Base-by-base conservation (phyloP, 2,329 filamentous ascomycete genomes). In the Beauveria sp. region DNA sequence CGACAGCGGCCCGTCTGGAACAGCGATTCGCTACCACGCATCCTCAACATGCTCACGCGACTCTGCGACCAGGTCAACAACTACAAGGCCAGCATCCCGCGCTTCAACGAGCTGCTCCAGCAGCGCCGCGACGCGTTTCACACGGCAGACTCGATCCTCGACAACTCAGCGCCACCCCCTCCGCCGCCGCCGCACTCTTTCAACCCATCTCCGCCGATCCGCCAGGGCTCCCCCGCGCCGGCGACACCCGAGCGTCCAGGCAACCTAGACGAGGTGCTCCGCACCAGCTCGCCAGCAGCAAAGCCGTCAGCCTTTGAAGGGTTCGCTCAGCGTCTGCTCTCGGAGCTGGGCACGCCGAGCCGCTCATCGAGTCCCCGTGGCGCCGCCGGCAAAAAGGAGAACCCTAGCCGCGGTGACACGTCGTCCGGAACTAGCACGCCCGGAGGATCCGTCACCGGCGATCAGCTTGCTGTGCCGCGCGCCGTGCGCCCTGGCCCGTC, bases 71-170 rank as follows among this genome's bases (percentile, higher is more conserved):
- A 91, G 69, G 64, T 67, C 30, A 66, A 66, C 12, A 63, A 69
- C 61, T 74, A 72, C 71, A 66, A 65, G 61, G 65, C 65, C 40
- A 81, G 83, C 6, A 81, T 92, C 7, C 84, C 88, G 0, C 84
- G 89, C 43, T 92, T 92, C 69, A 86, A 91, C 56, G 85, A 89
- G 43, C 78, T 92, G 2, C 76, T 92, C 4, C 86, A 81, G 73
- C 85, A 81, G 71, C 85, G 80, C 14, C 83, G 84, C 5, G 82
- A 86, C 63, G 84, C 83, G 0, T 89, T 88, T 67, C 82, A 84
- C 66, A 83, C 82, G 3, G 83, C 84, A 2, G 82, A 84, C 65
- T 69, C 76, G 7, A 78, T 80, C 30, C 70, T 76, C 47, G 69
- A 71, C 55, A 76, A 73, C 47, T 73, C 67, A 41, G 73, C 63